Evolutionary conservation across 352 stramenopile genomes (phyloP).

Genomic region (Pythium chondricola): DNA sequence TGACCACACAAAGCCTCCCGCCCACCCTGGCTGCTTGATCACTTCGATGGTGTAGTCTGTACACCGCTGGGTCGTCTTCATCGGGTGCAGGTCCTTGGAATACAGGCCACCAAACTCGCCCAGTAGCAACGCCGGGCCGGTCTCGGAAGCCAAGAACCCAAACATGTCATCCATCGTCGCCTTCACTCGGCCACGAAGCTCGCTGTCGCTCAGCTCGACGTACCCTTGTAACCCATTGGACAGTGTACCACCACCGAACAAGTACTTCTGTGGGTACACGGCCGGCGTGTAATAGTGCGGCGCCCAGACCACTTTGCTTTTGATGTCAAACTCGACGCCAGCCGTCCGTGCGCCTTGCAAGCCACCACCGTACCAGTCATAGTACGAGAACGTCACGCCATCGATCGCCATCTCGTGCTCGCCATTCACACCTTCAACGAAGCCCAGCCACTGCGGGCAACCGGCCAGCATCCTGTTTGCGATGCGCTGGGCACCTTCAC

Average conservation of each 20-base stretch:
- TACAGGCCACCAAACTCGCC: constrained; percentile 72
- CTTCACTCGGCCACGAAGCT: constrained; percentile 30
- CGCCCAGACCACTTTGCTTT: constrained; percentile 71
- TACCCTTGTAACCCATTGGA: constrained; percentile 25
- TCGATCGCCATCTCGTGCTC: constrained; percentile 42
- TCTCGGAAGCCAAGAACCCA: constrained; percentile 44
- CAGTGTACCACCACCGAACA: constrained; percentile 37
- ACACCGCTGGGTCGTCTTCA: constrained; percentile 53
- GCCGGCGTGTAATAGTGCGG: constrained; percentile 71
- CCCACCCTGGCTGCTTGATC: constrained; percentile 36
- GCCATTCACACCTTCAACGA: constrained; percentile 58
- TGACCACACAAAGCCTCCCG: constrained; percentile 66
- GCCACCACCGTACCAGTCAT: constrained; percentile 61
- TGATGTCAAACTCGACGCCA: constrained; percentile 34
- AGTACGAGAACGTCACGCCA: constrained; percentile 39
- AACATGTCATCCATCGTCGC: constrained; percentile 64
- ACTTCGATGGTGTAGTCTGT: constrained; percentile 59
- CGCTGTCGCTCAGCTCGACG: constrained; percentile 43
- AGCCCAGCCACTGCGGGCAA: constrained; percentile 61
- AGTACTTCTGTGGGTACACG: constrained; percentile 54
- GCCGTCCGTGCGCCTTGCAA: constrained; percentile 35
- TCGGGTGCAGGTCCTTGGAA: constrained; percentile 35
- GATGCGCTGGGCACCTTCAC: constrained; percentile 37
- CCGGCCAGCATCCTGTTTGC: constrained; percentile 56
- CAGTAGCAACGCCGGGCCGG: constrained; percentile 41